Percentiles rank a stretch among this genome's conserved stretches.
Conservation (phyloP, 2,329 filamentous ascomycete species). For the Apiospora saccharicola region DNA sequence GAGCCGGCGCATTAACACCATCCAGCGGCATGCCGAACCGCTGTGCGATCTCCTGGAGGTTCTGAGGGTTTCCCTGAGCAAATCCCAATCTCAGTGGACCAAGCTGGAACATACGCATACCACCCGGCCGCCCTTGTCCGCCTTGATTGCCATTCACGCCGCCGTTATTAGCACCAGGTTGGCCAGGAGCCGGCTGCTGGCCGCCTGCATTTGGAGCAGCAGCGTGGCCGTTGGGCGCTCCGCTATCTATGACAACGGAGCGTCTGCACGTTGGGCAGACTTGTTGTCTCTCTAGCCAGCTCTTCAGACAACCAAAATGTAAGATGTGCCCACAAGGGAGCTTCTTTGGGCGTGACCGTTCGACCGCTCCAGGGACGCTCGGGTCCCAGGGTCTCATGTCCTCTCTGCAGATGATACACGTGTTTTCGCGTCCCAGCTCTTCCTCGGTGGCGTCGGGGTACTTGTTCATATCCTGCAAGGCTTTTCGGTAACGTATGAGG, state of each 20-base stretch:
- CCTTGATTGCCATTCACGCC: conserved; percentile 43
- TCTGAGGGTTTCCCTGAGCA: conserved; percentile 70
- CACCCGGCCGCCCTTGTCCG: conserved; percentile 45
- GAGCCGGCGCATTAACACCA: conserved; percentile 36
- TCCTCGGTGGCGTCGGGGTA: conserved; percentile 91
- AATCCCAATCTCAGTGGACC: conserved; percentile 80
- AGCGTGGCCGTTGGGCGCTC: conserved; percentile 44
- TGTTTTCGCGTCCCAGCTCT: conserved; percentile 85
- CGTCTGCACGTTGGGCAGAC: conserved; percentile 94
- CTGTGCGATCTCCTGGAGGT: conserved; percentile 73
- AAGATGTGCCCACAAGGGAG: conserved; percentile 95
- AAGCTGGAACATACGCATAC: conserved; percentile 72
- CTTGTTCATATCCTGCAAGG: conserved; percentile 91
- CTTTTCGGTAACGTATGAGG: conserved; percentile 87
- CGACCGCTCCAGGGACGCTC: conserved; percentile 72
- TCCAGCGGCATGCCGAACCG: conserved; percentile 60
- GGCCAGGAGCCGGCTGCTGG: conserved; percentile 41
- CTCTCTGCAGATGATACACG: conserved; percentile 97
- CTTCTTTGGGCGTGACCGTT: conserved; percentile 90
- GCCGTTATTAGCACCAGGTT: conserved; percentile 36
- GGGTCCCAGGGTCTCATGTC: conserved; percentile 86
- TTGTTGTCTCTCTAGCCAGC: conserved; percentile 97
- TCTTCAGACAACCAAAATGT: conserved; percentile 92
- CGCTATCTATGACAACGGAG: conserved; percentile 73
- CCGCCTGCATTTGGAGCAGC: conserved; percentile 42